Percentiles rank a stretch among this genome's conserved stretches.
Conservation (phyloP, 1,284 basidiomycete genomes). For the Somion occarium region DNA sequence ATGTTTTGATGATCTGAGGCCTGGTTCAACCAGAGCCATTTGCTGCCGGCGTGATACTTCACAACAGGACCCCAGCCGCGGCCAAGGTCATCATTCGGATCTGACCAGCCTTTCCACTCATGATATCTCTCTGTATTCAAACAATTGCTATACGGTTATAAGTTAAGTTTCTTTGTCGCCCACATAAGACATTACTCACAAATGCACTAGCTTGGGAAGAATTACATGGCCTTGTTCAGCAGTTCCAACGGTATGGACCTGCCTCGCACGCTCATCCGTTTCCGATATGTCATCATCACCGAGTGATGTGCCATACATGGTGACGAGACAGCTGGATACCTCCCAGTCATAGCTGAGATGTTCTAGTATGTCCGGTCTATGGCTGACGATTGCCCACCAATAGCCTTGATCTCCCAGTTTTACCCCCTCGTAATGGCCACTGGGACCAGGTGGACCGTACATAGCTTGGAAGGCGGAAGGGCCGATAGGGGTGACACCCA, state of each 20-base stretch:
- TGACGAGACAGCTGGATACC: conserved; percentile 41
- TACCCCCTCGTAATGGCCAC: conserved; percentile 37
- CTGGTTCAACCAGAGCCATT: conserved; percentile 47
- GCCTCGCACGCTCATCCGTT: conserved; percentile 30
- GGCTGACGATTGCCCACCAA: conserved; percentile 46
- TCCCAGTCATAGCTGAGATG: conserved; percentile 43
- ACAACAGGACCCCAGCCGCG: conserved; percentile 40
- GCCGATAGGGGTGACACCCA: conserved; percentile 29
- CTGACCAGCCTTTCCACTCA: conserved; percentile 42
- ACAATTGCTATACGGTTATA: conserved; percentile 35
- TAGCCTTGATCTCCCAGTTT: conserved; percentile 47
- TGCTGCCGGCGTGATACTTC: conserved; percentile 40
- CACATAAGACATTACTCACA: conserved; percentile 28
- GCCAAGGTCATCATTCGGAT: conserved; percentile 33
- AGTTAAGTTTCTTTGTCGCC: conserved; percentile 2
- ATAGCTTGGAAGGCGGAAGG: conserved; percentile 38
- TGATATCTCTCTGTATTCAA: conserved; percentile 38
- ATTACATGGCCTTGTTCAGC: conserved; percentile 35
- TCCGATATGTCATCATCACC: conserved; percentile 34
- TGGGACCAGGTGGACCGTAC: conserved; percentile 37
- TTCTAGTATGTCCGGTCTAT: conserved; percentile 35
- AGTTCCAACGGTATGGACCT: conserved; percentile 33
- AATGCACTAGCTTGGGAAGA: conserved; percentile 43
- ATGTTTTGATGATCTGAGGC: conserved; percentile 14
- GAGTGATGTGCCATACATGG: conserved; percentile 39